A percentile compares a stretch with the other conserved stretches of the same genome.
Evolutionary conservation across 2,329 filamentous ascomycete genomes (phyloP).

Genomic region (Penicillium sclerotigenum): DNA sequence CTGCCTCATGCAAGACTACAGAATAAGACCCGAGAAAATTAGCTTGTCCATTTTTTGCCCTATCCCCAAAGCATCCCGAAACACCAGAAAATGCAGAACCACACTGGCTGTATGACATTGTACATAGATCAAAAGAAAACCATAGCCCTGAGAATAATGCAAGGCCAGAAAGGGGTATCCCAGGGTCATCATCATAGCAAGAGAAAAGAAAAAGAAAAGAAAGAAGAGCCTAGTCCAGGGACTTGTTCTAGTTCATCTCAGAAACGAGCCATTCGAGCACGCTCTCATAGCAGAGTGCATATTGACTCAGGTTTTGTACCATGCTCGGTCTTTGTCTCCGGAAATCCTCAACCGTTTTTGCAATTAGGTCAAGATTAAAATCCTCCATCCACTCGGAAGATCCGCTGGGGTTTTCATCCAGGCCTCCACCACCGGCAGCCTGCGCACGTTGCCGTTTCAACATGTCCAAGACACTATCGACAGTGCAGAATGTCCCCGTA

Average conservation of each 20-base stretch:
- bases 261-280: conserved; percentile 77
- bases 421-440: conserved; percentile 8
- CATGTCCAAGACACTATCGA: conserved; percentile 95
- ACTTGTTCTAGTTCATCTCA: conserved; percentile 15
- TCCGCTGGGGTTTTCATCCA: conserved; percentile 30
- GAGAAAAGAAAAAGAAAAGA: not conserved
- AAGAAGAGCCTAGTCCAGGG: not conserved
- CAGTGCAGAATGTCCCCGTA: conserved; percentile 93
- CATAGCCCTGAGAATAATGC: conserved; percentile 5
- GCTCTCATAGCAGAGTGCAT: conserved; percentile 94
- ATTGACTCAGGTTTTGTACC: conserved; percentile 92
- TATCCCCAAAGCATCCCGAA: not conserved
- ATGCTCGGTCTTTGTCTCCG: conserved; percentile 85
- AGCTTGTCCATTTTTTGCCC: not conserved
- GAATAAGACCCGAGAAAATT: not conserved
- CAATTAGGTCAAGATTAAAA: conserved; percentile 73
- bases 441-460: conserved; percentile 73
- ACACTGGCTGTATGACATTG: conserved; percentile 6
- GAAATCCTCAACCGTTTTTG: conserved; percentile 87
- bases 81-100: conserved; percentile 10
- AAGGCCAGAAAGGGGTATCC: conserved; percentile 10
- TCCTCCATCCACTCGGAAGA: conserved; percentile 62
- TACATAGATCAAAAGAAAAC: conserved; percentile 4
- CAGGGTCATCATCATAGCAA: conserved; percentile 9
- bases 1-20: not conserved